These are phyloP conservation scores for Spizellomyces sp. DNA, from an alignment of 192 early-diverging fungal species.

Conservation along the genomic window DNA sequence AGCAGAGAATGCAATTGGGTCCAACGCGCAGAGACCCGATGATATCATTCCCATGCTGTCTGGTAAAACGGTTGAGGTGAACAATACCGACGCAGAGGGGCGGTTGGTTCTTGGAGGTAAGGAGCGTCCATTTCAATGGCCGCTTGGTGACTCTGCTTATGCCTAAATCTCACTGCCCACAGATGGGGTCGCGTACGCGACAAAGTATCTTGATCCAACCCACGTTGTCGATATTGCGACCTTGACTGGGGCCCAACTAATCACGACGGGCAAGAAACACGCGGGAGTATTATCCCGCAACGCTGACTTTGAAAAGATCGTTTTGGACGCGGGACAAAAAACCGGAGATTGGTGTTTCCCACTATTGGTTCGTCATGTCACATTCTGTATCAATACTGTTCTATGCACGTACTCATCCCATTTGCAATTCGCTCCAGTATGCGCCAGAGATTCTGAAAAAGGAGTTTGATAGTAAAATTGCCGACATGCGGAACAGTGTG, in stretches of 20 bases:
- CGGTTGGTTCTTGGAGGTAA: constrained; percentile 12
- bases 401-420: neutral
- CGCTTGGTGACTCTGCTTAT: neutral
- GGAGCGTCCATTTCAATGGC: neutral
- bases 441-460: constrained; percentile 39
- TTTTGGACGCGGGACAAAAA: constrained; percentile 42
- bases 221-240: constrained; percentile 57
- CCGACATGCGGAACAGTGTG: constrained; percentile 56
- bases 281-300: constrained; percentile 44
- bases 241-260: constrained; percentile 55
- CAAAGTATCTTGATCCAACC: constrained; percentile 47
- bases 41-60: constrained; percentile 50
- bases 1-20: constrained; percentile 54
- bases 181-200: constrained; percentile 57
- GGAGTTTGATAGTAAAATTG: constrained; percentile 39
- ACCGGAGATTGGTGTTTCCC: constrained; percentile 28
- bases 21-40: constrained; percentile 36
- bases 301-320: constrained; percentile 40
- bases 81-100: constrained; percentile 54
- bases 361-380: constrained; percentile 7
- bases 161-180: constrained; percentile 34
- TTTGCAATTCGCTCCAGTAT: constrained; percentile 16
- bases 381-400: neutral
- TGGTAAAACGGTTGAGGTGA: constrained; percentile 60
- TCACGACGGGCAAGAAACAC: constrained; percentile 52